These are phyloP conservation scores for Pestalotiopsis sp. DNA, from an alignment of 2,329 filamentous ascomycete genomes.

Conservation along the genomic window DNA sequence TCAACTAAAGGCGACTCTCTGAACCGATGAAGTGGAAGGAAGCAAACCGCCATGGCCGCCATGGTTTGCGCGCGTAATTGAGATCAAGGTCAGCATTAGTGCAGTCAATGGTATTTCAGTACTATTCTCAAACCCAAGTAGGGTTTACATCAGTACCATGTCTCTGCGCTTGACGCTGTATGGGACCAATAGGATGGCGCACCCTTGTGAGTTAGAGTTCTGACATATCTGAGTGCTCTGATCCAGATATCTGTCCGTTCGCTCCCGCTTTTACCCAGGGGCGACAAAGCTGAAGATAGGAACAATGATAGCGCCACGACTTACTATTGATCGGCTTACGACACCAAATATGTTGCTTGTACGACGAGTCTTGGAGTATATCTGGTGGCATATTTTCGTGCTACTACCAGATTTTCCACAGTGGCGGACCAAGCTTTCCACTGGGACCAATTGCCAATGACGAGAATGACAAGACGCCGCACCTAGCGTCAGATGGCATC, in stretches of 20 bases:
- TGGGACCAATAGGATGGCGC: background rate
- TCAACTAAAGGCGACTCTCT: slow-evolving; percentile 44
- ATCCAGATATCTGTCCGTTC: background rate
- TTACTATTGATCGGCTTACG: background rate
- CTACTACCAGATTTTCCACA: background rate
- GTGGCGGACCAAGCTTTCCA: background rate
- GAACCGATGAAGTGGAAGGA: background rate
- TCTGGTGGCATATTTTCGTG: background rate
- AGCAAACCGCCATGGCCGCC: background rate
- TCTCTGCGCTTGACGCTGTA: background rate
- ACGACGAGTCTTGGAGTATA: background rate
- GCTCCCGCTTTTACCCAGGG: background rate
- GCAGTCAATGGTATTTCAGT: background rate
- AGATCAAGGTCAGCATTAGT: too few species aligned
- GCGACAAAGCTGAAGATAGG: background rate
- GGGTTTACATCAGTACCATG: background rate
- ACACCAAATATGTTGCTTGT: background rate
- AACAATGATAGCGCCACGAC: background rate
- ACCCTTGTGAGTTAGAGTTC: background rate
- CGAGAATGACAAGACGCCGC: background rate
- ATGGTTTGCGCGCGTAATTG: too few species aligned
- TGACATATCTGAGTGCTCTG: background rate
- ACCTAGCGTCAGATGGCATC: background rate
- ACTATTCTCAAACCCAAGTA: background rate
- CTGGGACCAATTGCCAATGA: background rate